Percentiles rank a stretch among this genome's conserved stretches.
Evolutionary conservation across 2,329 filamentous ascomycete genomes (phyloP).

Genomic region (Neoascochyta sp.): DNA sequence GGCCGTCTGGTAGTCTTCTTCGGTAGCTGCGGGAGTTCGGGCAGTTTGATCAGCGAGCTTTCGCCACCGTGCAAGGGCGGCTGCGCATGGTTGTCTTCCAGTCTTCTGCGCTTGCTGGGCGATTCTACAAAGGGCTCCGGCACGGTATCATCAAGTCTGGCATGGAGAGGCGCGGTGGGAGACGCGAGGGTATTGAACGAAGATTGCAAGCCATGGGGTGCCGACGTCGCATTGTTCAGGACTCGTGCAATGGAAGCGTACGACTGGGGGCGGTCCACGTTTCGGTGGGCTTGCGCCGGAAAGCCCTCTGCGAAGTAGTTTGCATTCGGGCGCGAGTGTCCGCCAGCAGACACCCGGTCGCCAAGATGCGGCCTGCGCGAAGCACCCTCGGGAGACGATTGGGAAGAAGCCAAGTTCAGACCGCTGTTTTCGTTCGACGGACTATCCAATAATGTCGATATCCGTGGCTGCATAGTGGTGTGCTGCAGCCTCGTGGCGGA

Average conservation of each 20-base stretch:
- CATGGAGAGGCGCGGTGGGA: conserved; percentile 24
- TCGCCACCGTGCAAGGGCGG: conserved; percentile 13
- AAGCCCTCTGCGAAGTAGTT: conserved; percentile 4
- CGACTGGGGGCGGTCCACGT: conserved; percentile 10
- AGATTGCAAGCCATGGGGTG: conserved; percentile 10
- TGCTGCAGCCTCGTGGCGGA: too few species aligned
- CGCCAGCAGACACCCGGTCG: conserved; percentile 11
- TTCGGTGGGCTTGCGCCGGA: conserved; percentile 3
- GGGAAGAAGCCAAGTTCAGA: conserved; percentile 10
- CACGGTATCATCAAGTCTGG: conserved; percentile 27
- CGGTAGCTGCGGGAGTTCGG: conserved; percentile 37
- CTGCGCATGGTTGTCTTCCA: conserved; percentile 15
- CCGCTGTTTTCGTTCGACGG: conserved; percentile 14
- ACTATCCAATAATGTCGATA: conserved; percentile 23
- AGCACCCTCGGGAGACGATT: conserved; percentile 5
- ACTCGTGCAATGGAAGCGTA: conserved; percentile 37
- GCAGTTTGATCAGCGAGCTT: conserved; percentile 32
- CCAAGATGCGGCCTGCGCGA: conserved; percentile 11
- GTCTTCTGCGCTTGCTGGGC: conserved; percentile 18
- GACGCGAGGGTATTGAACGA: conserved; percentile 8
- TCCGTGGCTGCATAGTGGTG: conserved; percentile 26
- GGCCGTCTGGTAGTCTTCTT: conserved; percentile 33
- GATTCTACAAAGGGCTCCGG: conserved; percentile 19
- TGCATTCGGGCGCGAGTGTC: conserved; percentile 4
- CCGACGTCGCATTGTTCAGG: conserved; percentile 24